Percentiles rank a stretch among this genome's conserved stretches.
phyloP scores from a whole-genome alignment of 129 eudicot species.

The Helichrysum umbraculigerum region DNA sequence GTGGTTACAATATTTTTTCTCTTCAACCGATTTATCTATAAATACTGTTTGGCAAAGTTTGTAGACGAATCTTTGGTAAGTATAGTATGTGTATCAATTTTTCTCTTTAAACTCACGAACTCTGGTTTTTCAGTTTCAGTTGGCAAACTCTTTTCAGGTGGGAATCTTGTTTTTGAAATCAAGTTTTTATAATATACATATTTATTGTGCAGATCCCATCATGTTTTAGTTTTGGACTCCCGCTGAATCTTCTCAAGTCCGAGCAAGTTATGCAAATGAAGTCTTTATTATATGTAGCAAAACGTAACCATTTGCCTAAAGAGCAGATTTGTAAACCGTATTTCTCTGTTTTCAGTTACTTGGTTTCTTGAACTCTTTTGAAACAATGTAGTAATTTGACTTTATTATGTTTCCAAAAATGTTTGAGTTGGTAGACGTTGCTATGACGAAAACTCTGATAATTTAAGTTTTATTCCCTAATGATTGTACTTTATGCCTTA shows the following conservation, averaged over 20 bases:
- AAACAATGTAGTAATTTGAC: constrained; percentile 52
- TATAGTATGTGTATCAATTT: neutral
- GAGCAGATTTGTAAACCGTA: constrained; percentile 64
- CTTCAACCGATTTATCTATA: neutral
- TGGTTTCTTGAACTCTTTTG: constrained; percentile 44
- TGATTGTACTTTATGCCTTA: constrained; percentile 15
- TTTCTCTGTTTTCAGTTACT: constrained; percentile 44
- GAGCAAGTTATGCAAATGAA: constrained; percentile 64
- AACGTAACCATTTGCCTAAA: constrained; percentile 63
- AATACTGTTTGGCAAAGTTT: neutral
- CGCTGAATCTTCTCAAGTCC: constrained; percentile 93
- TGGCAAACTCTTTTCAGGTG: constrained; percentile 33
- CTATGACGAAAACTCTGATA: neutral
- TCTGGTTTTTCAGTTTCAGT: constrained; percentile 29
- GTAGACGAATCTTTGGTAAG: constrained; percentile 10
- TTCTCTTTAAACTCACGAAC: constrained; percentile 18
- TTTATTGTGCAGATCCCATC: constrained; percentile 96
- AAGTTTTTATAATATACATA: constrained; percentile 47
- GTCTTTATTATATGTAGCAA: constrained; percentile 74
- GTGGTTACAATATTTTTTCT: no score
- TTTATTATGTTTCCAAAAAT: constrained; percentile 33
- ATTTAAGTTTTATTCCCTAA: constrained; percentile 3
- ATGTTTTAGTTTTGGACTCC: constrained; percentile 88
- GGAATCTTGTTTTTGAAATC: constrained; percentile 44
- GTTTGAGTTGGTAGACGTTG: constrained; percentile 34